Evolutionary conservation across 2,329 filamentous ascomycete species (phyloP).

Genomic region (Arthroderma sp.): DNA sequence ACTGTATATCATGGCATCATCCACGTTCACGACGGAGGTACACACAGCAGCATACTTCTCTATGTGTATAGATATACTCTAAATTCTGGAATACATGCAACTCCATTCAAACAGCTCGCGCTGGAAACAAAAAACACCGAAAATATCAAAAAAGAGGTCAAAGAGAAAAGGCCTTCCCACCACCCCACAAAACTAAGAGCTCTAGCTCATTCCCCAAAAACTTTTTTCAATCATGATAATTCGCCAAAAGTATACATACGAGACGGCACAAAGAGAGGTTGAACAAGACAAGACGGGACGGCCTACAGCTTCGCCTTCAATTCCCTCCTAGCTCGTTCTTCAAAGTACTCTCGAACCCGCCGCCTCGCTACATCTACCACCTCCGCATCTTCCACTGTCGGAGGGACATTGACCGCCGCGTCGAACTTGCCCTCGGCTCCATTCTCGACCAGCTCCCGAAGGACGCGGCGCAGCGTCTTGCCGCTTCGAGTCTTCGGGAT

Average conservation of each 20-base stretch:
- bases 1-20: too few relatives aligned
- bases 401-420: slow-evolving; percentile 59
- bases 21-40: too few relatives aligned
- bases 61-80: too few relatives aligned
- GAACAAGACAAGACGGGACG: too few relatives aligned
- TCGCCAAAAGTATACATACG: too few relatives aligned
- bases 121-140: not conserved
- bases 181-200: not conserved
- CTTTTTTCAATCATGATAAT: too few relatives aligned
- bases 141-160: not conserved
- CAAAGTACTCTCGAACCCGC: slow-evolving; percentile 66
- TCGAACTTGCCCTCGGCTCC: slow-evolving; percentile 60
- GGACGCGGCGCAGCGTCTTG: slow-evolving; percentile 71
- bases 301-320: slow-evolving; percentile 32
- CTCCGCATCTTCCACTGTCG: slow-evolving; percentile 68
- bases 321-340: slow-evolving; percentile 24
- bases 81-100: not conserved
- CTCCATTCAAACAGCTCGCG: not conserved
- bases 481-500: slow-evolving; percentile 89
- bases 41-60: too few relatives aligned
- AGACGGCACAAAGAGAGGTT: too few relatives aligned
- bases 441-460: slow-evolving; percentile 75
- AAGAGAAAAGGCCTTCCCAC: not conserved
- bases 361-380: slow-evolving; percentile 61
- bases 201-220: too few relatives aligned